Evolutionary conservation across 352 stramenopile species (phyloP).

Genomic region (Phytopythium sindhum): DNA sequence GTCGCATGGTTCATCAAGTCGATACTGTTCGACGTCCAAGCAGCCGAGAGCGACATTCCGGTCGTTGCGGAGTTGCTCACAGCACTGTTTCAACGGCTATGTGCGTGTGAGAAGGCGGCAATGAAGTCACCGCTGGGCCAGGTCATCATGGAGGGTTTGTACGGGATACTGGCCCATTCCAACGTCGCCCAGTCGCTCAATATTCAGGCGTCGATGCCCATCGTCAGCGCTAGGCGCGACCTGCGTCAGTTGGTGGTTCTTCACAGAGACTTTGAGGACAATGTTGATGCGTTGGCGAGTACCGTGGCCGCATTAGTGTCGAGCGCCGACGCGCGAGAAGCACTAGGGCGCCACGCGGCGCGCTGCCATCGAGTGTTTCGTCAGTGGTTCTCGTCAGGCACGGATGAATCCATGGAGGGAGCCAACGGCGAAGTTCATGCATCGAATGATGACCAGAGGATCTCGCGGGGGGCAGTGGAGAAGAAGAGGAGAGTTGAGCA

Average conservation of each 20-base stretch:
- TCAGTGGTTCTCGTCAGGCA: not conserved
- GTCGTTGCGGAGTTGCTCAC: conserved; percentile 40
- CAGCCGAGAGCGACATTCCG: conserved; percentile 30
- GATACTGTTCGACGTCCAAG: conserved; percentile 44
- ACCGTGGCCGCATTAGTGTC: not conserved
- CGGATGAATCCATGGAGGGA: not conserved
- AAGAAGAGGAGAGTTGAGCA: not conserved
- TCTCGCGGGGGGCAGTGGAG: not conserved
- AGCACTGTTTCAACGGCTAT: conserved; percentile 38
- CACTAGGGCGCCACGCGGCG: not conserved
- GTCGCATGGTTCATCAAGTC: conserved; percentile 37
- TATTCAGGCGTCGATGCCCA: not conserved
- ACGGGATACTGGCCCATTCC: not conserved
- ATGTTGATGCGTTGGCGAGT: not conserved
- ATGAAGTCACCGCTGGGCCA: not conserved
- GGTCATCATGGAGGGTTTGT: not conserved
- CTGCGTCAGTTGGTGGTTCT: not conserved
- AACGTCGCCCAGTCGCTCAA: not conserved
- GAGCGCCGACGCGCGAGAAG: not conserved
- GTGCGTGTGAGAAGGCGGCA: conserved; percentile 8
- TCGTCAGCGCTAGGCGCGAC: not conserved
- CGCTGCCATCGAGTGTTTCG: not conserved
- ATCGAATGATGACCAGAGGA: not conserved
- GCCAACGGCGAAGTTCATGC: not conserved
- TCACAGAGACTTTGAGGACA: not conserved